Percentiles rank a stretch among this genome's conserved stretches.
These are phyloP conservation scores for Zygoascus meyerae DNA, from an alignment of 1,139 yeast species.

Conservation along the genomic window DNA sequence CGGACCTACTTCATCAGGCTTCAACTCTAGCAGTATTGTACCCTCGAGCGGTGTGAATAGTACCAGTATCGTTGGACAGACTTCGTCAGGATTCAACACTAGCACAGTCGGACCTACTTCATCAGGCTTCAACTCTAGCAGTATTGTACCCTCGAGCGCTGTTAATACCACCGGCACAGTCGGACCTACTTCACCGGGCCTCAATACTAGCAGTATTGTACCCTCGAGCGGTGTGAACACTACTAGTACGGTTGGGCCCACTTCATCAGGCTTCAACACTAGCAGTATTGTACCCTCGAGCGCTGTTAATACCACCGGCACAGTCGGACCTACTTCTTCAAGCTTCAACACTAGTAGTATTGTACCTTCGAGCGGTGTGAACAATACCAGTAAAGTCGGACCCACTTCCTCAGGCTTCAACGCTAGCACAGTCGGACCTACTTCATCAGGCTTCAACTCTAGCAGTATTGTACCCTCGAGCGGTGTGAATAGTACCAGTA, in stretches of 20 bases:
- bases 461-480: constrained; percentile 1
- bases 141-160: neutral
- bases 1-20: neutral
- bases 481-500: neutral
- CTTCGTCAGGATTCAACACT: neutral
- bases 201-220: neutral
- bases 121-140: no score
- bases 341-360: neutral
- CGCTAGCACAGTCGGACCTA: neutral
- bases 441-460: neutral
- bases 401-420: neutral
- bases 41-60: neutral
- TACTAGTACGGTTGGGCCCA: neutral
- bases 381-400: neutral
- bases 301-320: neutral
- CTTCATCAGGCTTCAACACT: neutral
- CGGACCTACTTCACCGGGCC: neutral
- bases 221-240: neutral
- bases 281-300: neutral
- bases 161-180: neutral
- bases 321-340: neutral
- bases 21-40: neutral
- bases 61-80: neutral
- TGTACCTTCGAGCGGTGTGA: neutral
- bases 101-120: neutral